These are phyloP conservation scores for Phyllosticta citrichinensis DNA, from an alignment of 2,329 filamentous ascomycete genomes.

Conservation along the genomic window DNA sequence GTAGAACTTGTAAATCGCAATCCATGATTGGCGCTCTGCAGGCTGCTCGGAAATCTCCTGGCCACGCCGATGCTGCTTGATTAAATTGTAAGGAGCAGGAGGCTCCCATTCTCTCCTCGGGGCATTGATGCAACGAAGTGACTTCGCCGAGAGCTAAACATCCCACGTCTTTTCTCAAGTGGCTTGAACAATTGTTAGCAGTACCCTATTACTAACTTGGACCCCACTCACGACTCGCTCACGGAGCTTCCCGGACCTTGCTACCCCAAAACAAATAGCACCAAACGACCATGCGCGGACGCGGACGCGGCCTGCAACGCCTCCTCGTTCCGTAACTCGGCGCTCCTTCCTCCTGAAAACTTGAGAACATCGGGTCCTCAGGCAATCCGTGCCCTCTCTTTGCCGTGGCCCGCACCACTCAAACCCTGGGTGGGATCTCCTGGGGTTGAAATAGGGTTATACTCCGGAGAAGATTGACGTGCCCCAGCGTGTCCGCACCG, in stretches of 20 bases:
- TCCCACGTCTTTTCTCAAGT: background rate
- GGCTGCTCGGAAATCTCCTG: background rate
- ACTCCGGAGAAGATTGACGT: conserved; percentile 2
- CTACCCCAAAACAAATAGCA: background rate
- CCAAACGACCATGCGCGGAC: background rate
- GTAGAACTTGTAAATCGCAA: background rate
- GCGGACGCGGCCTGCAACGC: background rate
- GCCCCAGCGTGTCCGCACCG: background rate
- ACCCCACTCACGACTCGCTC: background rate
- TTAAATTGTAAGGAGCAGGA: background rate
- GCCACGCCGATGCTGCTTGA: background rate
- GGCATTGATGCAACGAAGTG: background rate
- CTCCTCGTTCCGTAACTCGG: background rate
- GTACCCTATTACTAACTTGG: background rate
- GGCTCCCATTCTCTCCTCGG: background rate
- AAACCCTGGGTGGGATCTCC: background rate
- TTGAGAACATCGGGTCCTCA: background rate
- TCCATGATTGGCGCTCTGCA: background rate
- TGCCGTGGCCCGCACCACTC: background rate
- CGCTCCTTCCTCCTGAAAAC: background rate
- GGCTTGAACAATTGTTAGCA: background rate
- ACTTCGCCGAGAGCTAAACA: background rate
- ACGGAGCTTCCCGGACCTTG: background rate
- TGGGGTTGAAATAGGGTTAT: conserved; percentile 7
- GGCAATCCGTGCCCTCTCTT: background rate